These are phyloP conservation scores for Scenedesmus sp. DNA, from an alignment of 163 green algal genomes.

Conservation along the genomic window DNA sequence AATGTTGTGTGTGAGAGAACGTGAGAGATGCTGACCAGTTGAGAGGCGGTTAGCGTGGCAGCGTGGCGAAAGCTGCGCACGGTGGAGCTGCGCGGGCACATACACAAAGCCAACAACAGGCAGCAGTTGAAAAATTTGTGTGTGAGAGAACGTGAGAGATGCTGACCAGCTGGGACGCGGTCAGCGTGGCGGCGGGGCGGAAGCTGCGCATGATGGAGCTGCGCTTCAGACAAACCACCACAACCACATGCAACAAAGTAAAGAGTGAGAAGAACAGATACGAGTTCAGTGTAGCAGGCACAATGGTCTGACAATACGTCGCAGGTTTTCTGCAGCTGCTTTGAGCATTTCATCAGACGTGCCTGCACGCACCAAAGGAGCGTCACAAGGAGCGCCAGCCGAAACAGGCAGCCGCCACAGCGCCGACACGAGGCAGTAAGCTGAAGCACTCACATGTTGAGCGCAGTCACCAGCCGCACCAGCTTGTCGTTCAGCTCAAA, in stretches of 20 bases:
- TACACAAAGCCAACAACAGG: not conserved
- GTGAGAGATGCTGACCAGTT: constrained; percentile 71
- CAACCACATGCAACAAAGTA: too few relatives aligned
- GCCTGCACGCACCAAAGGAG: not conserved
- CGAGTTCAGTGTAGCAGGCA: too few relatives aligned
- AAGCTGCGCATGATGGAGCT: constrained; percentile 71
- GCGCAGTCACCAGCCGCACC: constrained; percentile 60
- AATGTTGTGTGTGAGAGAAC: too few relatives aligned
- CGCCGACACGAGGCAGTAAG: not conserved
- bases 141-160: constrained; percentile 20
- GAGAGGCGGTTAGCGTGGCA: constrained; percentile 71
- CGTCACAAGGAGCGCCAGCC: not conserved
- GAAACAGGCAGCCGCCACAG: not conserved
- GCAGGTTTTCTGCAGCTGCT: not conserved
- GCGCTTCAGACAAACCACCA: not conserved
- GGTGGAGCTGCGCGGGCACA: constrained; percentile 47
- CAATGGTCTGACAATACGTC: too few relatives aligned
- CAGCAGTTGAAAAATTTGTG: not conserved
- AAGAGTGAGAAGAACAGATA: too few relatives aligned
- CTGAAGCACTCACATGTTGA: constrained; percentile 55
- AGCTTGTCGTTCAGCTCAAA: constrained; percentile 73
- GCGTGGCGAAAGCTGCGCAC: constrained; percentile 73
- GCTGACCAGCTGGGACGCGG: constrained; percentile 74
- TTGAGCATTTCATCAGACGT: constrained; percentile 65
- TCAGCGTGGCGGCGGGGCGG: constrained; percentile 72